Evolutionary conservation across 352 stramenopile species (phyloP).

Genomic region (Elongisporangium undulatum): DNA sequence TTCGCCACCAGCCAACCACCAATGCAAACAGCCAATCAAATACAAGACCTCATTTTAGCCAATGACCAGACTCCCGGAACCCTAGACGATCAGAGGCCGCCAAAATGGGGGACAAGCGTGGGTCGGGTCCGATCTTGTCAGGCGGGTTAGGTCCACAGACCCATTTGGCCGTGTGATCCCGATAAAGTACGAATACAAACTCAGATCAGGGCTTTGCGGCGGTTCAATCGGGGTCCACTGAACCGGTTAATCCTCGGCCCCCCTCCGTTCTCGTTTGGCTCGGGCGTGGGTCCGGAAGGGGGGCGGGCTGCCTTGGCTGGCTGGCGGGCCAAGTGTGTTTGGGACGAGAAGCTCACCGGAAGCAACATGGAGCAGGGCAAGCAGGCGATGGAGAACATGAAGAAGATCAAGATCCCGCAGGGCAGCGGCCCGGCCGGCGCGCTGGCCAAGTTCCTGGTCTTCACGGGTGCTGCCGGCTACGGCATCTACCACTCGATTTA

Average conservation of each 20-base stretch:
- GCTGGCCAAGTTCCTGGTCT: constrained; percentile 56
- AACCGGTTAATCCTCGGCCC: neutral
- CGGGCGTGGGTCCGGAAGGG: neutral
- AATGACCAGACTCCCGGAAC: constrained; percentile 4
- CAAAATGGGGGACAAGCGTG: neutral
- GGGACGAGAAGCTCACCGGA: constrained; percentile 4
- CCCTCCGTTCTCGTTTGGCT: neutral
- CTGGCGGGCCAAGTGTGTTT: constrained; percentile 16
- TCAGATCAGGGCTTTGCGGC: neutral
- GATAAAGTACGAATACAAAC: neutral
- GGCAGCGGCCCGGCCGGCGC: constrained; percentile 46
- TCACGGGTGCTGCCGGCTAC: constrained; percentile 65
- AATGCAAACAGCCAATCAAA: constrained; percentile 40
- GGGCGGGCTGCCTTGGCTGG: constrained; percentile 17
- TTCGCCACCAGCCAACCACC: constrained; percentile 36
- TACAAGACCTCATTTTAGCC: constrained; percentile 3
- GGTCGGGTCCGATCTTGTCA: neutral
- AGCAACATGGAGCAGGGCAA: constrained; percentile 78
- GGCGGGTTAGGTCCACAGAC: too few species aligned
- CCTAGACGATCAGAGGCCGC: neutral
- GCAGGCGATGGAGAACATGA: constrained; percentile 86
- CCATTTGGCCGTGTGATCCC: neutral
- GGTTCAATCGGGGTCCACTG: neutral
- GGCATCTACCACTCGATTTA: constrained; percentile 83
- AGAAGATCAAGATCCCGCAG: constrained; percentile 85